Evolutionary conservation across 2,329 filamentous ascomycete species (phyloP).

Genomic region (Plectosphaerella plurivora): DNA sequence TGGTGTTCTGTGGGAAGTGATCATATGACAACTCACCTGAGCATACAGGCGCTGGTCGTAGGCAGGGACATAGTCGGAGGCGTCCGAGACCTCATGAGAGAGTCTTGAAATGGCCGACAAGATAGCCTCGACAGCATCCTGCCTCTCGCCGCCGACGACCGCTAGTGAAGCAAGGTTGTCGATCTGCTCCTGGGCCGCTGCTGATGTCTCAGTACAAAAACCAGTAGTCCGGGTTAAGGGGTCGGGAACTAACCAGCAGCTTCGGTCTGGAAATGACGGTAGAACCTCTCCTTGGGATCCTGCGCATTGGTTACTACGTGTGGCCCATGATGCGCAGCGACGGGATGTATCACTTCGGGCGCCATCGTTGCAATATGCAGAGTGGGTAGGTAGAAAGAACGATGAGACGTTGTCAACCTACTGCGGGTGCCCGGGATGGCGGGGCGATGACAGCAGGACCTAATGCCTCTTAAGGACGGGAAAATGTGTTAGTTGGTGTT

Average conservation of each 20-base stretch:
- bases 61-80: constrained; percentile 73
- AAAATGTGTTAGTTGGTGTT: no score
- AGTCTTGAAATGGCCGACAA: constrained; percentile 75
- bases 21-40: constrained; percentile 48
- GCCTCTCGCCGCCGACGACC: constrained; percentile 65
- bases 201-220: constrained; percentile 1
- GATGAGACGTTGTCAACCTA: not conserved
- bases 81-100: constrained; percentile 80
- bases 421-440: not conserved
- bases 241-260: constrained; percentile 54
- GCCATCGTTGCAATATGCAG: constrained; percentile 5
- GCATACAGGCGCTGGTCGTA: constrained; percentile 88
- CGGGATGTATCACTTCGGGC: constrained; percentile 12
- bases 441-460: not conserved
- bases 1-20: not conserved
- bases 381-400: not conserved
- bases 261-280: constrained; percentile 75
- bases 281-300: constrained; percentile 73
- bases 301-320: constrained; percentile 25
- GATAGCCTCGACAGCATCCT: constrained; percentile 76
- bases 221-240: not conserved
- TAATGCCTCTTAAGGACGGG: not conserved
- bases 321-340: constrained; percentile 7
- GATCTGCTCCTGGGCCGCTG: constrained; percentile 57
- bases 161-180: constrained; percentile 39